Base-by-base conservation (phyloP, 345 rosid species). In the Triadica sebifera region DNA sequence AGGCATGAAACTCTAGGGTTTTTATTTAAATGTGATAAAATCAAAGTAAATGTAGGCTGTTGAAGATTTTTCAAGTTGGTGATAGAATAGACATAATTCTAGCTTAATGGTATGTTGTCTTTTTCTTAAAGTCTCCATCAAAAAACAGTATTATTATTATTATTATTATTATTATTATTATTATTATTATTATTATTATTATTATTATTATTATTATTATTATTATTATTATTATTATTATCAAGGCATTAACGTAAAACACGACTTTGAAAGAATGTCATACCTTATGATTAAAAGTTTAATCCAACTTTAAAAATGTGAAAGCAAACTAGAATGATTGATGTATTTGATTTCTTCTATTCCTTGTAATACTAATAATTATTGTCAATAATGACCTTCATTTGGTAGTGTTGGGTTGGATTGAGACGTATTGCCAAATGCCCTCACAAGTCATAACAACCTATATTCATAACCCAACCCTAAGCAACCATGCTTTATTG, bases 341-440 rank as follows among this genome's bases (percentile, higher is more conserved):
- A 47, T 75, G 53, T 16, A 29, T 52, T 62, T 39, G 43, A 61
- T 55, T 62, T 70, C 34, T 78, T 59, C n/a, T 43, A 34, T 49
- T 37, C 47, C n/a, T 19, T 24, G 45, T 24, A 58, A 11, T 38
- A 15, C 64, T 45, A 63, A 55, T 52, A 15, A 80, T 70, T n/a
- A 70, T 71, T 34, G 47, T 24, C 38, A 29, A 69, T 71, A 38
- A 68, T 80, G 71, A 60, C 71, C 76, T 60, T 56, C n/a, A 79
- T 77, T 79, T 78, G 84, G 86, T 74, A 39, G 80, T 53, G 73
- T 82, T 80, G 86, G 81, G 83, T 82, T 71, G 65, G 86, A 84
- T 50, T 10, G 50, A 1, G 87, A 83, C 84, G 3, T 74, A 15
- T 76, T 68, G 85, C 84, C 85, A 74, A 75, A 86, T 77, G 53